Conservation (phyloP, 768 basidiomycete genomes). For the Pholiota conissans region DNA sequence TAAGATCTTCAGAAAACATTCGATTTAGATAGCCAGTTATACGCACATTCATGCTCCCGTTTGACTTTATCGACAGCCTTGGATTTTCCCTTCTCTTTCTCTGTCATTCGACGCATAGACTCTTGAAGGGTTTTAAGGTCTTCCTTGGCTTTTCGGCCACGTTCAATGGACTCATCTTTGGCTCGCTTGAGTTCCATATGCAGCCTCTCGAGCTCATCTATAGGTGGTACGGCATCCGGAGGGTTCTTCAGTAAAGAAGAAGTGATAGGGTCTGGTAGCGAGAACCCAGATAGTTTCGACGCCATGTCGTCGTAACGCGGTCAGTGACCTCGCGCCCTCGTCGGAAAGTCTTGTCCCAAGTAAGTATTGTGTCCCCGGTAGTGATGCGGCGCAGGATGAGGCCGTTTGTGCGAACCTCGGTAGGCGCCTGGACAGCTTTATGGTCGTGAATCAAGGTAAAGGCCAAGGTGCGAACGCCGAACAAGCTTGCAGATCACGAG, state of each 20-base stretch:
- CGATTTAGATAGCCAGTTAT: slow-evolving; percentile 21
- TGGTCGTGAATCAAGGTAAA: slow-evolving; percentile 31
- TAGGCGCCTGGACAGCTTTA: slow-evolving; percentile 22
- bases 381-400: not conserved
- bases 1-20: slow-evolving; percentile 19
- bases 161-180: slow-evolving; percentile 54
- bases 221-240: slow-evolving; percentile 66
- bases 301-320: slow-evolving; percentile 47
- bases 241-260: slow-evolving; percentile 64
- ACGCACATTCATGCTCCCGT: slow-evolving; percentile 77
- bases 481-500: slow-evolving; percentile 29
- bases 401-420: slow-evolving; percentile 11
- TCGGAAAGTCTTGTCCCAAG: not conserved
- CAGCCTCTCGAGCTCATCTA: slow-evolving; percentile 69
- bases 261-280: slow-evolving; percentile 46
- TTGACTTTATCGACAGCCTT: slow-evolving; percentile 71
- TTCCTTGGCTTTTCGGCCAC: slow-evolving; percentile 72
- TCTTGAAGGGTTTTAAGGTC: slow-evolving; percentile 76
- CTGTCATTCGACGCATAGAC: slow-evolving; percentile 74
- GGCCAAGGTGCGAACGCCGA: slow-evolving; percentile 41
- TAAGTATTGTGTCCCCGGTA: not conserved
- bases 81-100: slow-evolving; percentile 74
- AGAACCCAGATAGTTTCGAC: slow-evolving; percentile 55
- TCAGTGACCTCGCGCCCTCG: slow-evolving; percentile 11
- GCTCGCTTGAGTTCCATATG: slow-evolving; percentile 59